A percentile compares a stretch with the other conserved stretches of the same genome.
Evolutionary conservation across 805 yeast species (phyloP).

Genomic region (Yamadazyma tumulicola): DNA sequence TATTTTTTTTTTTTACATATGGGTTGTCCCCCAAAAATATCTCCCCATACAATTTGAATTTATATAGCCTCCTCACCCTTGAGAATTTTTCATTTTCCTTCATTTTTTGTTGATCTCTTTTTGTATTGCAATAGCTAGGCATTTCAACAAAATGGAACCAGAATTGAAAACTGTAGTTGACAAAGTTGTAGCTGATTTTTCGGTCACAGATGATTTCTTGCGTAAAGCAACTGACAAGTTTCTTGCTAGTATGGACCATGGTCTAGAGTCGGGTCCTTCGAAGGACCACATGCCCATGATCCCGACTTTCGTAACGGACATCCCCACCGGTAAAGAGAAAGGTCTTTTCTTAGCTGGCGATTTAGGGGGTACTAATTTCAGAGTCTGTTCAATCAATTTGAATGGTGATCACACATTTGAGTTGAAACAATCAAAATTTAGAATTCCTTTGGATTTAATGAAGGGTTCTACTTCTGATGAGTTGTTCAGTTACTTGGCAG

Average conservation of each 20-base stretch:
- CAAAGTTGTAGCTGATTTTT: conserved; percentile 38
- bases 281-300: conserved; percentile 73
- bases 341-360: conserved; percentile 90
- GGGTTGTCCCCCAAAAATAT: no score
- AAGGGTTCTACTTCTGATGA: conserved; percentile 58
- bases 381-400: conserved; percentile 85
- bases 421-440: conserved; percentile 70
- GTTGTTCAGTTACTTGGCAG: conserved; percentile 73
- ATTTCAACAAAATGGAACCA: conserved; percentile 19
- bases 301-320: conserved; percentile 81
- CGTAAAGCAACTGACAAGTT: conserved; percentile 52
- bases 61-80: no score
- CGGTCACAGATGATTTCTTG: conserved; percentile 40
- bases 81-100: no score
- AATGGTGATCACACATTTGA: conserved; percentile 77
- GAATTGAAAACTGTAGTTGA: conserved; percentile 26
- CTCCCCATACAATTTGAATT: no score
- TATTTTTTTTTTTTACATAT: no score
- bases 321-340: conserved; percentile 81
- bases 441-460: conserved; percentile 77
- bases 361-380: conserved; percentile 92
- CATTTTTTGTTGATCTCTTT: no score
- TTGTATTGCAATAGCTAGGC: no score
- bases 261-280: conserved; percentile 43
- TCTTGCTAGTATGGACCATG: conserved; percentile 57